Conservation (phyloP, 129 eudicot species). For the Daucus carota region DNA sequence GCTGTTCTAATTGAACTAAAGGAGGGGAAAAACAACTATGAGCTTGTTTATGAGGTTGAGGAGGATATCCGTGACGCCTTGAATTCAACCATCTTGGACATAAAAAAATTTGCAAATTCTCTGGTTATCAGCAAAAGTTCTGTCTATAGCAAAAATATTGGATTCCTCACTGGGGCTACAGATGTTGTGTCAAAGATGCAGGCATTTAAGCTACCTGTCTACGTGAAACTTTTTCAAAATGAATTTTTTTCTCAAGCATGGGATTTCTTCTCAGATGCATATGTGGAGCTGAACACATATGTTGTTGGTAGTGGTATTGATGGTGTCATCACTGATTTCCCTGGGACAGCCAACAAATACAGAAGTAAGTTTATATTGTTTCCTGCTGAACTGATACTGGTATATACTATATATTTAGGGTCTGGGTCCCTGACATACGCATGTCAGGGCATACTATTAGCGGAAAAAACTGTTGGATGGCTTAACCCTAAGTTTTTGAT, state of each 20-base stretch:
- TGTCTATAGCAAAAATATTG: slow-evolving; percentile 33
- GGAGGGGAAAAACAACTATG: slow-evolving; percentile 41
- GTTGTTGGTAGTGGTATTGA: slow-evolving; percentile 25
- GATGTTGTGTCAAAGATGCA: slow-evolving; percentile 54
- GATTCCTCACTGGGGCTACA: slow-evolving; percentile 43
- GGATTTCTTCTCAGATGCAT: slow-evolving; percentile 84
- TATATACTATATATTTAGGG: too few relatives aligned
- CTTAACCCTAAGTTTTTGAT: too few relatives aligned
- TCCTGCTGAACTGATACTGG: not conserved
- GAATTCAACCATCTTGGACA: slow-evolving; percentile 59
- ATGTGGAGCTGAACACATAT: slow-evolving; percentile 52
- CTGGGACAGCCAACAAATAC: slow-evolving; percentile 63
- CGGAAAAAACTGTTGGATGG: too few relatives aligned
- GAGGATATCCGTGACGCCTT: slow-evolving; percentile 51
- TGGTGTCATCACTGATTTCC: slow-evolving; percentile 77
- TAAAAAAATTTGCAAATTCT: slow-evolving; percentile 53
- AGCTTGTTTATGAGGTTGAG: slow-evolving; percentile 61
- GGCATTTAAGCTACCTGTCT: slow-evolving; percentile 52
- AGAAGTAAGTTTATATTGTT: slow-evolving; percentile 28
- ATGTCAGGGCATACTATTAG: too few relatives aligned
- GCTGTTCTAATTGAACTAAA: slow-evolving; percentile 47
- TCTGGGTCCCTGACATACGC: too few relatives aligned
- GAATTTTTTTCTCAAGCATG: slow-evolving; percentile 73
- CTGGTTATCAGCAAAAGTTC: slow-evolving; percentile 59
- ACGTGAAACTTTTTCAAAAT: slow-evolving; percentile 47